Base-by-base conservation (phyloP, 192 early-diverging fungal genomes). In the Dimargaris cristalligena region DNA sequence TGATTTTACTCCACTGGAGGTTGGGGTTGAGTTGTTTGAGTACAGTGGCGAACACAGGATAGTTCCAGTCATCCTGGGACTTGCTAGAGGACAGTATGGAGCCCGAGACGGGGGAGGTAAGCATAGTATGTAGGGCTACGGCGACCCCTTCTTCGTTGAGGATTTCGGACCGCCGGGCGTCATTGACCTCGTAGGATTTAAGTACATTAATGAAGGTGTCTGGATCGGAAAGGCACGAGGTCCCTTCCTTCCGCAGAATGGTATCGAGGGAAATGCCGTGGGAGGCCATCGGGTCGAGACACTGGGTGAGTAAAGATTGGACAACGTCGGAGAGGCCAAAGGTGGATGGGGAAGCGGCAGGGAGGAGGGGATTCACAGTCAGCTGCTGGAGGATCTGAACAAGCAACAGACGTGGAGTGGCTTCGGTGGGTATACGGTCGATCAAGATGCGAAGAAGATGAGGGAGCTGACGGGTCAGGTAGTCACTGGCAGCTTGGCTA, bases 11-110 rank as follows among this genome's bases (percentile, higher is more conserved):
- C 55, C 55, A 57, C 18, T 13, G 23, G n/a, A 57, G 34, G 18
- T 35, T 3, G n/a, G 33, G 34, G 23, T 16, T n/a, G 22, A 57
- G 55, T 0, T n/a, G 22, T n/a, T 26, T 16, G n/a, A 57, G 20
- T 10, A 35, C 34, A 11, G 18, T 11, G n/a, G 22, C 55, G 22
- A 57, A 57, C 14, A 35, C 34, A 10, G 16, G 11, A 34, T 20
- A 32, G 20, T 57, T 57, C 55, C 55, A 57, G 28, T 57, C 55
- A 23, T 57, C 55, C 22, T n/a, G 32, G 22, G 34, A 34, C 26
- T 57, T 57, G 55, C 34, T 10, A 31, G 20, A 38, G 55, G 55
- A n/a, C 26, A 57, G 35, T n/a, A 34, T 16, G 55, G 30, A 57
- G 38, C 32, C 35, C 0, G 32, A 16, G 23, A 18, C 10, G 23